phyloP scores from a whole-genome alignment of 768 basidiomycete species.

The Xerocomellus amylosporus region DNA sequence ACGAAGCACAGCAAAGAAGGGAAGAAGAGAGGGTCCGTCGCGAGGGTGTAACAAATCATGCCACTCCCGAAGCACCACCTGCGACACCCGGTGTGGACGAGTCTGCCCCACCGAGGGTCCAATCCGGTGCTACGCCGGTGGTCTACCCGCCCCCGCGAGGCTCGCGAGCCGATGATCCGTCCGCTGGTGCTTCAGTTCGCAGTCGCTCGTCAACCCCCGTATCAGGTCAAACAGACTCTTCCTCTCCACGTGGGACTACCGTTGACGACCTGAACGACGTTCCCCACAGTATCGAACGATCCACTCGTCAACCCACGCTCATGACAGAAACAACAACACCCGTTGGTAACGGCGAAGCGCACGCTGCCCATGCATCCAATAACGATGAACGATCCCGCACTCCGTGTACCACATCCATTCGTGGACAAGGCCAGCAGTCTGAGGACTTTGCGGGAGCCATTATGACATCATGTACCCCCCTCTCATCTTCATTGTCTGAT shows the following conservation, averaged over 20 bases:
- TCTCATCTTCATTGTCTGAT: constrained; percentile 29
- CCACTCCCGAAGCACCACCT: constrained; percentile 26
- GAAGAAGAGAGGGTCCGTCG: constrained; percentile 67
- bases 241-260: constrained; percentile 24
- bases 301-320: constrained; percentile 14
- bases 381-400: constrained; percentile 14
- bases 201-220: constrained; percentile 32
- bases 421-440: constrained; percentile 7
- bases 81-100: constrained; percentile 3
- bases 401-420: neutral
- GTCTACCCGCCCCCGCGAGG: constrained; percentile 2
- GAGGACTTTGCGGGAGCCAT: constrained; percentile 11
- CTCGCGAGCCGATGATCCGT: constrained; percentile 10
- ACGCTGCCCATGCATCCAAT: constrained; percentile 5
- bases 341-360: constrained; percentile 11
- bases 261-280: constrained; percentile 30
- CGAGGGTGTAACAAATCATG: constrained; percentile 39
- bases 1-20: constrained; percentile 87
- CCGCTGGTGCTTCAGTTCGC: constrained; percentile 11
- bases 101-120: constrained; percentile 3
- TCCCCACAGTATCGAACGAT: constrained; percentile 28
- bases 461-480: constrained; percentile 20
- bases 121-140: constrained; percentile 1
- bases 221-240: constrained; percentile 36
- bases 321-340: constrained; percentile 11